Evolutionary conservation across 768 basidiomycete species (phyloP), one percentile per base, ranked within the genome.

Genomic region (Hemileccinum impolitum): DNA sequence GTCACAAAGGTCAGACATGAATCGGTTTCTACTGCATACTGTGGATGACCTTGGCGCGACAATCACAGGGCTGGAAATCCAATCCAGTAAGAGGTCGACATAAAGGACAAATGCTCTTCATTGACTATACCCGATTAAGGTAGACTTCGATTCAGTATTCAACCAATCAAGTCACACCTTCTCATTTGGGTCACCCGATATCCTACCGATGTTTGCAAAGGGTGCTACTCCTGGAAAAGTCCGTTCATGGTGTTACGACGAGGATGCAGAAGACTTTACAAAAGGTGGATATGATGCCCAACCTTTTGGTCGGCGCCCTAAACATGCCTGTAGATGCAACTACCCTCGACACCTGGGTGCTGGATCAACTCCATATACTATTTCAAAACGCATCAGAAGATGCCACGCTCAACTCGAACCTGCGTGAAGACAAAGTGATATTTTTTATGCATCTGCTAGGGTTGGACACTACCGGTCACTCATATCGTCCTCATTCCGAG

Each of bases 111-210:
- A 9, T 21, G 30, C 25, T 35, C 25, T 35, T 26, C 45, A 32
- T 34, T 51, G 13, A 58, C 43, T 37, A 49, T 30, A 14, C 17
- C 39, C 18, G 25, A 30, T 37, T 54, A 55, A 76, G 66, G 73
- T 93, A 43, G 81, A 90, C 57, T 93, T 94, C 62, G 90, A 94
- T 65, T 90, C 89, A 1, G 81, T 93, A 13, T 90, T 94, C 66
- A 94, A 93, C 59, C 85, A 83, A 58, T 90, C 89, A 3, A 78
- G 75, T 34, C 71, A 76, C 18, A 89, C 89, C 0, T 94, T 82
- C 61, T 85, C 87, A 1, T 93, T 94, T 51, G 91, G 91, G 1
- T 88, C 86, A 2, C 91, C 91, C 0, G 91, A 94, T 64, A 94
- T 94, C 44, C 66, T 93, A 5, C 90, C 89, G 3, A 93, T 94